These are phyloP conservation scores for Usnea hakonensis DNA, from an alignment of 495 filamentous ascomycete genomes.

Conservation along the genomic window DNA sequence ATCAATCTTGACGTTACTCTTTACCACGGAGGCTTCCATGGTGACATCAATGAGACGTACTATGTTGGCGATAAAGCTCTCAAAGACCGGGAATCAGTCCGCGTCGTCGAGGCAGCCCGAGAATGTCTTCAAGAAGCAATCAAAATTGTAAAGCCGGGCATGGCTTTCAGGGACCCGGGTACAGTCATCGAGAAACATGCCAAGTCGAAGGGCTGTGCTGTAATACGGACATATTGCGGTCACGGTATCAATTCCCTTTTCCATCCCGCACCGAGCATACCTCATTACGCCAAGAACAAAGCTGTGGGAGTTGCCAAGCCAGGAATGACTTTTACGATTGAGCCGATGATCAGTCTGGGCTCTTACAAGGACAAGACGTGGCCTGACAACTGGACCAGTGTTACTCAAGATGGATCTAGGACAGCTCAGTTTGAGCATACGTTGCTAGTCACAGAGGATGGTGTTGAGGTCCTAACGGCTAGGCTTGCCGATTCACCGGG, in stretches of 20 bases:
- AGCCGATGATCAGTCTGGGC: conserved; percentile 83
- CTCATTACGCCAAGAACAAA: conserved; percentile 88
- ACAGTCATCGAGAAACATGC: conserved; percentile 81
- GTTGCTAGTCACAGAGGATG: conserved; percentile 83
- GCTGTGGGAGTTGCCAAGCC: conserved; percentile 77
- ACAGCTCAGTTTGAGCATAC: conserved; percentile 96
- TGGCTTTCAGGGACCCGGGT: conserved; percentile 76
- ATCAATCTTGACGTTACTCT: conserved; percentile 83
- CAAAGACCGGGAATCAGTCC: conserved; percentile 66
- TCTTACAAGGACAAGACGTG: conserved; percentile 75
- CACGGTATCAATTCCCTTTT: conserved; percentile 83
- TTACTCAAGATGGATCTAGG: conserved; percentile 69
- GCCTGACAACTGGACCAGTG: conserved; percentile 89
- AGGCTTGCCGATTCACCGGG: conserved; percentile 74
- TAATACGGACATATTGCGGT: conserved; percentile 83
- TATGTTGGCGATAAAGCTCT: conserved; percentile 73
- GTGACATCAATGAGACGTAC: conserved; percentile 88
- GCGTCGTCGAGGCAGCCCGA: conserved; percentile 76
- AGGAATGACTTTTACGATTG: conserved; percentile 90
- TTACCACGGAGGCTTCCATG: conserved; percentile 82
- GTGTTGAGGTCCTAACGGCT: conserved; percentile 89
- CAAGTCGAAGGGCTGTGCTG: conserved; percentile 67
- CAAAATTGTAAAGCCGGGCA: conserved; percentile 76
- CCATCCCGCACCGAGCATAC: conserved; percentile 76
- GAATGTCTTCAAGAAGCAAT: conserved; percentile 80